A percentile compares a stretch with the other conserved stretches of the same genome.
Conservation (phyloP, 306 rosid genomes). For the Dicorynia guianensis region DNA sequence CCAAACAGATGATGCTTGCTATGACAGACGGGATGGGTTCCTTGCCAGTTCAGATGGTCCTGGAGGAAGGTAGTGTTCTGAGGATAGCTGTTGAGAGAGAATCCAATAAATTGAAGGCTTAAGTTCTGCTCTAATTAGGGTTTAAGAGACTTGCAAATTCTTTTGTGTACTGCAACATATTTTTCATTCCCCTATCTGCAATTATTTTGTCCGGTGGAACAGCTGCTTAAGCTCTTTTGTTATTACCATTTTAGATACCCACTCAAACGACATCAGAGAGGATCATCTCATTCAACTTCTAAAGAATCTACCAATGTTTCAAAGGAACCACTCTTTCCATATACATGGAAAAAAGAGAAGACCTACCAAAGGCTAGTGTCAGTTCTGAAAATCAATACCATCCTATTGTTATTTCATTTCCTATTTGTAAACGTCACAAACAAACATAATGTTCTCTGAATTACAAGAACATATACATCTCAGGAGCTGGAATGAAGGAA, state of each 20-base stretch:
- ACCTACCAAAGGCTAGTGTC: slow-evolving; percentile 9
- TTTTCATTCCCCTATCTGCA: neutral
- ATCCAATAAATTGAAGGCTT: slow-evolving; percentile 35
- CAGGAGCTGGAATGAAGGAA: slow-evolving; percentile 68
- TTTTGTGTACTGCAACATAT: neutral
- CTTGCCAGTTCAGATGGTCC: neutral
- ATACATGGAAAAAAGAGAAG: neutral
- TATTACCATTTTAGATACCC: neutral
- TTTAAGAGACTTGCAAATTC: slow-evolving; percentile 17
- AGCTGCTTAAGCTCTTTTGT: neutral
- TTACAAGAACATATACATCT: slow-evolving; percentile 70
- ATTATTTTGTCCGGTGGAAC: neutral
- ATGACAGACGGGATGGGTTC: neutral
- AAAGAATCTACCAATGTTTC: slow-evolving; percentile 18
- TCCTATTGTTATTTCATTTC: slow-evolving; percentile 2
- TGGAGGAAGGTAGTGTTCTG: slow-evolving; percentile 57
- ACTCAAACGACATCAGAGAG: too few species aligned
- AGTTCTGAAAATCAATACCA: slow-evolving; percentile 1
- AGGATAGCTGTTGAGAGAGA: slow-evolving; percentile 79
- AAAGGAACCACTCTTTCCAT: neutral
- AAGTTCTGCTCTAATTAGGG: neutral
- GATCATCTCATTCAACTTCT: neutral
- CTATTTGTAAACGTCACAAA: slow-evolving; percentile 3
- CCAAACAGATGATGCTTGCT: neutral
- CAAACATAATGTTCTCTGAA: neutral